Conservation (phyloP, 495 filamentous ascomycete genomes). For the Aspergillus taichungensis region DNA sequence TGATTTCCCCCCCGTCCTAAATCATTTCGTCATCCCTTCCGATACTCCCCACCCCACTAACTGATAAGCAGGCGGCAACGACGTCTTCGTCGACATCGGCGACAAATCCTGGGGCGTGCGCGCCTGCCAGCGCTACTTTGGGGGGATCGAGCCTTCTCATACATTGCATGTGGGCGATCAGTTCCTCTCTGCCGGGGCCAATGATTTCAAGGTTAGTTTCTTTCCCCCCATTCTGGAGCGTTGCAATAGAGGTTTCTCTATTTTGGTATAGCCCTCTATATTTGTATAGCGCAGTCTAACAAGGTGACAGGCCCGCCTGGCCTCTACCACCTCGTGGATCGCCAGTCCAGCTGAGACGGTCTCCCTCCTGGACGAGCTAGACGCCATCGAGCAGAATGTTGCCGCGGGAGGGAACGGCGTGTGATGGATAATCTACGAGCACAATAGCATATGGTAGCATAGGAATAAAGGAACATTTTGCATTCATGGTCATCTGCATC, state of each 20-base stretch:
- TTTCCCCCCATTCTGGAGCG: background rate
- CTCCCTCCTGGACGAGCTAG: conserved; percentile 74
- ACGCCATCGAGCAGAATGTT: conserved; percentile 12
- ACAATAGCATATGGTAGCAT: too few relatives aligned
- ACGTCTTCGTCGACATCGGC: conserved; percentile 98
- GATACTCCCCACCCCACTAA: background rate
- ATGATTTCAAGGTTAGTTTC: conserved; percentile 76
- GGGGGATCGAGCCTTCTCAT: conserved; percentile 52
- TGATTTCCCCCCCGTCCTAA: background rate
- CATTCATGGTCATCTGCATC: too few relatives aligned
- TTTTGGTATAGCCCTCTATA: too few relatives aligned
- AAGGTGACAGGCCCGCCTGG: conserved; percentile 43
- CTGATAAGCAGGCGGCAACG: conserved; percentile 64
- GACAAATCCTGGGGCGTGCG: conserved; percentile 94
- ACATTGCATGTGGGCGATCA: conserved; percentile 91
- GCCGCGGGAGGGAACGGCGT: too few relatives aligned
- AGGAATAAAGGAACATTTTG: too few relatives aligned
- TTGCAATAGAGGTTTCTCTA: background rate
- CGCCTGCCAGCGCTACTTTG: conserved; percentile 88
- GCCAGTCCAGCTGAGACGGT: conserved; percentile 87
- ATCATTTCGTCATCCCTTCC: background rate
- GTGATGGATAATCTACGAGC: too few relatives aligned
- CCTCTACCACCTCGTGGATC: conserved; percentile 77
- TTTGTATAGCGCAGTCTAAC: too few relatives aligned
- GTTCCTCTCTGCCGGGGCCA: conserved; percentile 89